Conservation (phyloP, 345 rosid genomes). For the Citrus inodora region DNA sequence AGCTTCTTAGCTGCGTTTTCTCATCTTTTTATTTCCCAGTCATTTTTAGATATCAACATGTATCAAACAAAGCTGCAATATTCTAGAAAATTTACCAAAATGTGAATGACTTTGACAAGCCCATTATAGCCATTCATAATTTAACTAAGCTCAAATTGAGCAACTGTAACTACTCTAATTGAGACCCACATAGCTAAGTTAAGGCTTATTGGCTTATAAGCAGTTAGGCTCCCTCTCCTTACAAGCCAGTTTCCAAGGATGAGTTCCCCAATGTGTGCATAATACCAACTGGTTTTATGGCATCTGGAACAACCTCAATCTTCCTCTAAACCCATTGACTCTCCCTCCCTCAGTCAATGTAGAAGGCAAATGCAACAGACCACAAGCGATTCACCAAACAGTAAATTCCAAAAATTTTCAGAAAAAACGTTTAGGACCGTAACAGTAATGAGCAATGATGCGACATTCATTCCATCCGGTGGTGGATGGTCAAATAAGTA, state of each 20-base stretch:
- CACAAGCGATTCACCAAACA: neutral
- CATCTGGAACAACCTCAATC: neutral
- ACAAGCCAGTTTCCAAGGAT: too few relatives aligned
- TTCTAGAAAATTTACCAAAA: neutral
- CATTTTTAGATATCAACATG: neutral
- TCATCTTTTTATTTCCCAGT: neutral
- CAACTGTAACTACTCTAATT: neutral
- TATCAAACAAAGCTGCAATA: neutral
- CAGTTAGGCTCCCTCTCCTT: too few relatives aligned
- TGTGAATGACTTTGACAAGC: neutral
- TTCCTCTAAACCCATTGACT: neutral
- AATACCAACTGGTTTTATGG: neutral
- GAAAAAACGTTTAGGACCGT: too few relatives aligned
- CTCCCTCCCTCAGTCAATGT: neutral
- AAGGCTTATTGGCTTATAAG: too few relatives aligned
- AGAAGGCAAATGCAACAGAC: neutral
- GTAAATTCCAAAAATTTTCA: neutral
- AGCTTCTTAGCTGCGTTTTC: neutral
- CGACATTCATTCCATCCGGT: neutral
- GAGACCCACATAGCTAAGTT: too few relatives aligned
- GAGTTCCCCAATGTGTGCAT: too few relatives aligned
- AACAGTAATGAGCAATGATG: neutral
- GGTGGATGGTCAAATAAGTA: neutral
- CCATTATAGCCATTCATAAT: too few relatives aligned
- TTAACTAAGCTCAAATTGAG: neutral